Conservation (phyloP, 2,329 filamentous ascomycete species). For the Curvularia spicifera region DNA sequence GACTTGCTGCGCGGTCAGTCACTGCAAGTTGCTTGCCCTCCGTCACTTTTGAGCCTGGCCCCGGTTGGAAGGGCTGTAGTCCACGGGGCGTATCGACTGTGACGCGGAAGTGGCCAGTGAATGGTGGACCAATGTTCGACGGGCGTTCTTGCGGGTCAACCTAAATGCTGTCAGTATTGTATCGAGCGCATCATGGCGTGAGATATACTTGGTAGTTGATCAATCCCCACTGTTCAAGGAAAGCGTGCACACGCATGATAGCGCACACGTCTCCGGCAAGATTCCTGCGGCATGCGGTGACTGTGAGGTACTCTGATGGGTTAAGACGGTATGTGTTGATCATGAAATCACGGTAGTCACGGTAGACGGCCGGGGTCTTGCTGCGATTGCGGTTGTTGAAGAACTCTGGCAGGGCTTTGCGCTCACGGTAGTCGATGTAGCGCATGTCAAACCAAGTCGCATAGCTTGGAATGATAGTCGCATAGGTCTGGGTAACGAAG, state of each 20-base stretch:
- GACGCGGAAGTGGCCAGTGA: constrained; percentile 96
- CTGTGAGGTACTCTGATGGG: constrained; percentile 93
- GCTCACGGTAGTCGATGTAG: constrained; percentile 85
- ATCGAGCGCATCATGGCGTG: neutral
- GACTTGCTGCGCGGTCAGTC: constrained; percentile 74
- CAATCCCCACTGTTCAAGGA: constrained; percentile 97
- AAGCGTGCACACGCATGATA: constrained; percentile 98
- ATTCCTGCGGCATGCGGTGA: constrained; percentile 94
- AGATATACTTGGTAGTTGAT: constrained; percentile 92
- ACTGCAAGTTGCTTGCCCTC: constrained; percentile 66
- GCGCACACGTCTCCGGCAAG: constrained; percentile 96
- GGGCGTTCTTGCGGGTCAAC: constrained; percentile 95
- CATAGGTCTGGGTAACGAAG: constrained; percentile 89
- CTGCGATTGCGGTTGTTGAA: constrained; percentile 98
- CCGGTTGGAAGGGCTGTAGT: constrained; percentile 92
- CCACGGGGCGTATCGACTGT: constrained; percentile 95
- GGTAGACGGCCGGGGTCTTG: constrained; percentile 96
- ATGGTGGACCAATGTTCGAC: constrained; percentile 93
- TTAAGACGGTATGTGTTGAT: constrained; percentile 98
- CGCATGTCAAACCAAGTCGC: constrained; percentile 99
- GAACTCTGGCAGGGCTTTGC: constrained; percentile 94
- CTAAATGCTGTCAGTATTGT: constrained; percentile 56
- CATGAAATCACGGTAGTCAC: constrained; percentile 99
- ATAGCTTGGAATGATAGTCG: constrained; percentile 96
- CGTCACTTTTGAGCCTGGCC: constrained; percentile 70